These are phyloP conservation scores for Fusarium praegraminearum DNA, from an alignment of 2,329 filamentous ascomycete species.

Conservation along the genomic window DNA sequence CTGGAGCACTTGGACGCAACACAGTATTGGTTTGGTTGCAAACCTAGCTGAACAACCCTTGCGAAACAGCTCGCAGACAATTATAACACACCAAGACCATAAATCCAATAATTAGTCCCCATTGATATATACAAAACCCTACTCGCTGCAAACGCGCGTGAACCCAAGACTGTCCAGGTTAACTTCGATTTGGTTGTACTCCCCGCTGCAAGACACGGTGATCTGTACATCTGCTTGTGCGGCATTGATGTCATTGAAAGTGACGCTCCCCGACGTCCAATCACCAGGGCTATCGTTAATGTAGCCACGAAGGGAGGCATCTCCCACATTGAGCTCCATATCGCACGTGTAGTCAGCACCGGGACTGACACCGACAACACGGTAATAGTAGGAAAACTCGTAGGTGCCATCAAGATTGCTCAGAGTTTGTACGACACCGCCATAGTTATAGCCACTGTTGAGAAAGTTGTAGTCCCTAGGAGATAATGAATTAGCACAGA, in stretches of 20 bases:
- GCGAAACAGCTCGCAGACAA: no score
- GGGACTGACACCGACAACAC: not conserved
- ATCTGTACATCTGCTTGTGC: not conserved
- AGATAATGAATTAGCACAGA: not conserved
- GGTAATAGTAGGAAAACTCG: not conserved
- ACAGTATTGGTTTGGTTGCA: no score
- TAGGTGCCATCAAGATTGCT: not conserved
- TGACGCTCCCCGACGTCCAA: not conserved
- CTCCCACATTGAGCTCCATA: rapidly evolving
- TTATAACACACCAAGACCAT: no score
- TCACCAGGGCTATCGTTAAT: rapidly evolving
- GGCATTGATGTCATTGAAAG: not conserved
- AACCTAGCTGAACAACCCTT: no score
- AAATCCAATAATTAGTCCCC: no score
- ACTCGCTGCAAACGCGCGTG: not conserved
- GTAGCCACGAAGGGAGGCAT: rapidly evolving
- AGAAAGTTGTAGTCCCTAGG: rapidly evolving
- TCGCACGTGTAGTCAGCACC: not conserved
- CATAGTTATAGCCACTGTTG: rapidly evolving
- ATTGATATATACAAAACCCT: not conserved
- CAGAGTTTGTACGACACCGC: not conserved
- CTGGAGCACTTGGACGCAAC: no score
- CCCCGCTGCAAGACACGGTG: rapidly evolving
- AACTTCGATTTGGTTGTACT: not conserved
- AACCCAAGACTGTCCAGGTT: not conserved